Evolutionary conservation across 2,329 filamentous ascomycete species (phyloP).

Genomic region (Lasiodiplodia hormozganensis): DNA sequence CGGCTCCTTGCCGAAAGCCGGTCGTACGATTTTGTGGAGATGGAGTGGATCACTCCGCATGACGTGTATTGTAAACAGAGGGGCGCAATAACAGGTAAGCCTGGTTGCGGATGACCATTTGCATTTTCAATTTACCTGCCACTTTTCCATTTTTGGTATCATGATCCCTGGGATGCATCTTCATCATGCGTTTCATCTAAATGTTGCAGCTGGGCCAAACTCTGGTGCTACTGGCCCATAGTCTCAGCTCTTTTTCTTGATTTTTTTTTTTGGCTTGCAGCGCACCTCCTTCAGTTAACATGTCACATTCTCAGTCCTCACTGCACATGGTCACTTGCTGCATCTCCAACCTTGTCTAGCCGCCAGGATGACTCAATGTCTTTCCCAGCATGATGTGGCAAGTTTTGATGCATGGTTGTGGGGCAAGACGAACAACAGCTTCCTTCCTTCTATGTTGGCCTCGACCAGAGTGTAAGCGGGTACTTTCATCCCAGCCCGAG

Average conservation of each 20-base stretch:
- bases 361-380: background rate
- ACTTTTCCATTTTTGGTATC: background rate
- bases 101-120: background rate
- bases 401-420: too few relatives aligned
- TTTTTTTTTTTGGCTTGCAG: background rate
- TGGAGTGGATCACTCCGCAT: slow-evolving; percentile 13
- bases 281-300: background rate
- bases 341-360: background rate
- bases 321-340: background rate
- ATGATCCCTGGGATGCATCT: background rate
- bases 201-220: background rate
- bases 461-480: background rate
- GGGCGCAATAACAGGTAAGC: background rate
- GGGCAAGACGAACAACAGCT: too few relatives aligned
- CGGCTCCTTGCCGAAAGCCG: slow-evolving; percentile 9
- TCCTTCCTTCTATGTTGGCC: background rate
- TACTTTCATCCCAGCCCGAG: too few relatives aligned
- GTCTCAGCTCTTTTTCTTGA: background rate
- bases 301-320: background rate
- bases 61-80: slow-evolving; percentile 16
- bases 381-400: background rate
- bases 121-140: background rate
- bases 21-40: slow-evolving; percentile 19
- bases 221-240: background rate
- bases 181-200: background rate